Base-by-base conservation (phyloP, 2,329 filamentous ascomycete species). In the Xylariaceae sp. region DNA sequence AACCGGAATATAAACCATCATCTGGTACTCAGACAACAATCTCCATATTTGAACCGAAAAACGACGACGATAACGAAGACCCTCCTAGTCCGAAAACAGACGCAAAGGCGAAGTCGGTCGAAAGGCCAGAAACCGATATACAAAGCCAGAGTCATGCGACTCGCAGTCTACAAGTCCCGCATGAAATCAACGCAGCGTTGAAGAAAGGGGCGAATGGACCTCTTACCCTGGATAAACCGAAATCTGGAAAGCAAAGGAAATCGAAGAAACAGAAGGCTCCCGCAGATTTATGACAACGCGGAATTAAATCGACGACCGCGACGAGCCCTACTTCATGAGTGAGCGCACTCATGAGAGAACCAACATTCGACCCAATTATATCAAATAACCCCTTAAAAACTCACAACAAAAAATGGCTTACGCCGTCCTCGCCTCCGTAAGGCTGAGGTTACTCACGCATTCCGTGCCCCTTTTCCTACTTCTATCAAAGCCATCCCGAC, bases 211-310 rank as follows among this genome's bases (percentile, higher is more conserved):
- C 85, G 1, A 83, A 83, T 18, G 82, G 83, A 64, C 87, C 84
- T 49, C 78, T 90, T 67, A 89, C 83, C 34, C 76, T 88, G 9
- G 83, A 83, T 61, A 82, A 84, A 68, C 71, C 87, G 65, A 86
- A 83, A 0, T 73, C 82, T 65, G 75, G 73, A 48, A 76, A 74
- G 65, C 70, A 72, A 13, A 61, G 59, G 51, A 61, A 66, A 55
- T 66, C 64, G 51, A 47, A 66, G 49, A 58, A 62, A 57, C 63
- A 66, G 3, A 59, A 56, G 30, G 55, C 60, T 30, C 64, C 63
- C 17, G 66, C 71, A 15, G 62, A 71, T 52, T 71, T 71, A 70
- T 73, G 70, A 72, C 69, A 70, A 65, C 62, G 68, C 66, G 68
- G 68, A 49, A 66, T 70, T 53, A 51, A 53, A 51, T 30, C 59